phyloP scores from a whole-genome alignment of 495 filamentous ascomycete genomes.

The Schizothecium vesticola region DNA sequence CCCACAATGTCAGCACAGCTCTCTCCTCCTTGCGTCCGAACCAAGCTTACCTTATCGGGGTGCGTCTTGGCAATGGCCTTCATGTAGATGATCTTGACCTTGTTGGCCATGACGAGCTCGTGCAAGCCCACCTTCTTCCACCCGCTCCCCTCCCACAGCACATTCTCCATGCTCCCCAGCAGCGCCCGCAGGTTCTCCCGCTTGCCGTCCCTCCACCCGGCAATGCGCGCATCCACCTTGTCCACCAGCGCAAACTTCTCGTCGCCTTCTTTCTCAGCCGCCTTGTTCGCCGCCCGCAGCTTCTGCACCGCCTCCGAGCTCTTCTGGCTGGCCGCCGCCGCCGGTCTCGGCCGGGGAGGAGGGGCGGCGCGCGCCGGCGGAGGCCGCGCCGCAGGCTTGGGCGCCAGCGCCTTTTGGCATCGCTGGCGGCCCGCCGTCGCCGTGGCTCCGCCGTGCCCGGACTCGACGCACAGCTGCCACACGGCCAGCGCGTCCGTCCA shows the following conservation, averaged over 20 bases:
- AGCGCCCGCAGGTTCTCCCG: conserved; percentile 87
- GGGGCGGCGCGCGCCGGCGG: conserved; percentile 39
- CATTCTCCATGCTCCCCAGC: conserved; percentile 78
- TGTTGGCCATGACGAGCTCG: conserved; percentile 81
- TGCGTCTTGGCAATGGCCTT: conserved; percentile 98
- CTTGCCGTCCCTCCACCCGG: conserved; percentile 80
- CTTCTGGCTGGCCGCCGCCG: conserved; percentile 28
- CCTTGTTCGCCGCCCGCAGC: conserved; percentile 74
- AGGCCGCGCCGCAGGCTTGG: conserved; percentile 42
- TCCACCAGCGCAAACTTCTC: conserved; percentile 89
- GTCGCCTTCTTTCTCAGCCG: conserved; percentile 75
- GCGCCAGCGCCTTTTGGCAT: conserved; percentile 77
- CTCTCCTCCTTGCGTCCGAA: neutral
- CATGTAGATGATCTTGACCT: conserved; percentile 97
- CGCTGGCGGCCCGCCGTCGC: conserved; percentile 83
- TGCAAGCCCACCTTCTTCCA: conserved; percentile 97
- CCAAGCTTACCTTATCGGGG: conserved; percentile 82
- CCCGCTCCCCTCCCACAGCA: conserved; percentile 84
- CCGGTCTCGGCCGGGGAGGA: conserved; percentile 27
- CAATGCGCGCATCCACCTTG: conserved; percentile 69
- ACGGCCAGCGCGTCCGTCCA: conserved; percentile 76
- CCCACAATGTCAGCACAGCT: neutral
- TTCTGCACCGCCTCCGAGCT: conserved; percentile 65
- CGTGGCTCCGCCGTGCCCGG: conserved; percentile 72
- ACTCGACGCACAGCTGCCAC: conserved; percentile 80